Evolutionary conservation across 768 basidiomycete species (phyloP), one percentile per base, ranked within the genome.

Genomic region (Clathrus columnatus): DNA sequence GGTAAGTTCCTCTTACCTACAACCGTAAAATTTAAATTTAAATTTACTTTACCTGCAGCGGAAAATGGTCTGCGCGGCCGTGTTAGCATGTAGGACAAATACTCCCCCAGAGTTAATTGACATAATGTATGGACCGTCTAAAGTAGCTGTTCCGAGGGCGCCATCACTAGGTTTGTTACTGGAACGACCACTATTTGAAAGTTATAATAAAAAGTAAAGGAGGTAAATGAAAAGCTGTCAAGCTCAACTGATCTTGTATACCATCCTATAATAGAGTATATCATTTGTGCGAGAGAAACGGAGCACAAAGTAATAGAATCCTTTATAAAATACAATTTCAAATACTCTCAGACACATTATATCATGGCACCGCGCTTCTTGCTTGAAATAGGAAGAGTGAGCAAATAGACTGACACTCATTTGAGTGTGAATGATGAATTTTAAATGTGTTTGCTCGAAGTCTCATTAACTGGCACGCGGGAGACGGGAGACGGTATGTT

Each of bases 151-250:
- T 20, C 96, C 96, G 17, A 97, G 95, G 72, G 95, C 97, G 74
- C 96, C 96, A 11, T 86, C 93, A 1, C 77, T 99, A 17, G 96
- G 96, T 11, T 78, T 99, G 4, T 73, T 99, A 21, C 81, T 99
- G 23, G 92, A 98, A 70, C 77, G 88, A 61, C 89, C 89, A 2
- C 77, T 91, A 53, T 91, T 89, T 61, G 79, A 84, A 48, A 80
- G 80, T 5, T 94, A 91, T 70, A 90, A 89, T 67, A 70, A 71
- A 48, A 48, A 24, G 63, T 61, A 29, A 32, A 44, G 24, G 51
- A 51, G 5, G 51, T 50, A n/a, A 26, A 50, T 60, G 51, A 36
- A 20, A 44, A 53, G n/a, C n/a, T 44, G 2, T 36, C 42, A 14
- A 51, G 26, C 11, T 14, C 75, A 7, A 69, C 73, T 6, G 75